Evolutionary conservation across 1,284 basidiomycete genomes (phyloP).

Genomic region (Boletellus sp.): DNA sequence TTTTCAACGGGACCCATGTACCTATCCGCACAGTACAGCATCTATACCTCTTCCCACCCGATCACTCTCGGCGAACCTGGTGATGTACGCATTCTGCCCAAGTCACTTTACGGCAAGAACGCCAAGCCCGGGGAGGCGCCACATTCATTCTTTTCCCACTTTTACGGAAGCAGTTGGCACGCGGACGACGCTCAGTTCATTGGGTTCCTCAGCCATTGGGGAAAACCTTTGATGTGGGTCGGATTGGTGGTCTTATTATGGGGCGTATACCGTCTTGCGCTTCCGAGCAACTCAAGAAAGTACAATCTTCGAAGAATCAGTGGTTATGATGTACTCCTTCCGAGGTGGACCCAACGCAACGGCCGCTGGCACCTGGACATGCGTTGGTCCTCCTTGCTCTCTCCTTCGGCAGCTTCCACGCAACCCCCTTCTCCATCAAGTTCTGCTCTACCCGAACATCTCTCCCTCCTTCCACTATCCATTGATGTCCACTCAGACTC

Average conservation of each 20-base stretch:
- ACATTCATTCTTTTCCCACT: constrained; percentile 92
- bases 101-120: constrained; percentile 95
- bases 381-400: constrained; percentile 53
- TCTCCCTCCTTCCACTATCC: constrained; percentile 61
- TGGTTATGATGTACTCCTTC: constrained; percentile 72
- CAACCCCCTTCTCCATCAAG: constrained; percentile 49
- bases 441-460: constrained; percentile 41
- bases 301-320: constrained; percentile 58
- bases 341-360: constrained; percentile 63
- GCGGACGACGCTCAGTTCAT: constrained; percentile 93
- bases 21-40: constrained; percentile 81
- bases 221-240: constrained; percentile 81
- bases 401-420: constrained; percentile 46
- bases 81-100: constrained; percentile 87
- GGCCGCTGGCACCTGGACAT: constrained; percentile 71
- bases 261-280: constrained; percentile 59
- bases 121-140: constrained; percentile 81
- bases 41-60: constrained; percentile 75
- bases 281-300: constrained; percentile 56
- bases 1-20: constrained; percentile 98
- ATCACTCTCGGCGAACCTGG: constrained; percentile 49
- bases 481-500: constrained; percentile 57
- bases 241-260: constrained; percentile 69
- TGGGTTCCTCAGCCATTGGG: constrained; percentile 83
- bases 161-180: constrained; percentile 97